These are phyloP conservation scores for Jasminum sambac DNA, from an alignment of 257 asterid genomes.

Conservation along the genomic window DNA sequence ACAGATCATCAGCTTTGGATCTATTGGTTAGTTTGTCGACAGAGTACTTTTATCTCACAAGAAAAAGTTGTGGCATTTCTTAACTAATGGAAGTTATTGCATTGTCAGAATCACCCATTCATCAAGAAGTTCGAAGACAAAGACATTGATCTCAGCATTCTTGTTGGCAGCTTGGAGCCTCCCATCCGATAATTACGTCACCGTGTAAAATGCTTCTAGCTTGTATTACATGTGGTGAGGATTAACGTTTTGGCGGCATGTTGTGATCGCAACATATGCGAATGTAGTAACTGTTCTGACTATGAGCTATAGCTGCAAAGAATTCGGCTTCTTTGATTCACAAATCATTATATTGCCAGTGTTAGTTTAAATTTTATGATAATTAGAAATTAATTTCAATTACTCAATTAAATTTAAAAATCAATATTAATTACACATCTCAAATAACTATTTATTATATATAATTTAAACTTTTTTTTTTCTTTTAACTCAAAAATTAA, in stretches of 20 bases:
- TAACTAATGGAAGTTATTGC: conserved; percentile 17
- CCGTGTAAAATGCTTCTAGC: conserved; percentile 14
- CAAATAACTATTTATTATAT: no score
- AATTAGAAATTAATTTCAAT: no score
- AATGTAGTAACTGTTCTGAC: background rate
- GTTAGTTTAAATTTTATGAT: no score
- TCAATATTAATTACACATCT: no score
- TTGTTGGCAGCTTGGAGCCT: conserved; percentile 81
- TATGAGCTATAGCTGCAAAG: background rate
- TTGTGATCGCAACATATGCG: background rate
- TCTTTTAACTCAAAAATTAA: no score
- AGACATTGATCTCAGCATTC: conserved; percentile 82
- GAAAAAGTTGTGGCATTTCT: background rate
- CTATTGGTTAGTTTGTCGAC: conserved; percentile 64
- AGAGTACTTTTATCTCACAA: background rate
- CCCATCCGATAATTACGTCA: conserved; percentile 36
- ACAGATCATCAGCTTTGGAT: conserved; percentile 80
- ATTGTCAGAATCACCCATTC: conserved; percentile 77
- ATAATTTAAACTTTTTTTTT: no score
- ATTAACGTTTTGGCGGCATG: conserved; percentile 3
- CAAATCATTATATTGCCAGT: background rate
- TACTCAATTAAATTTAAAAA: no score
- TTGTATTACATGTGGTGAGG: conserved; percentile 24
- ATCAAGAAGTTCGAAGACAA: conserved; percentile 92
- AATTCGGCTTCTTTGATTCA: background rate